A percentile compares a stretch with the other conserved stretches of the same genome.
Evolutionary conservation across 1,284 basidiomycete species (phyloP).

Genomic region (Cystobasidium sp.): DNA sequence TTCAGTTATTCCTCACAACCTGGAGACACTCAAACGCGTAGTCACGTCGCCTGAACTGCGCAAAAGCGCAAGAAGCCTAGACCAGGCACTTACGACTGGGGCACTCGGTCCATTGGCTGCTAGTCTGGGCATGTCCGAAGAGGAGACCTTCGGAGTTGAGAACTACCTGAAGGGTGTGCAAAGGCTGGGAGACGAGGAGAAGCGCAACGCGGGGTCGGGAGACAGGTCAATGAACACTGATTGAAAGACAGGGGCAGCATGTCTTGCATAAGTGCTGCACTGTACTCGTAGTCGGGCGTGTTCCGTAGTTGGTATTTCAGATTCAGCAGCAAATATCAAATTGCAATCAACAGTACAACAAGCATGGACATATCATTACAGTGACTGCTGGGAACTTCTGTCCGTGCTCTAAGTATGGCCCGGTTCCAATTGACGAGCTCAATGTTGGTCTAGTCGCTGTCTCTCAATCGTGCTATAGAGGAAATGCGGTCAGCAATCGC

Average conservation of each 20-base stretch:
- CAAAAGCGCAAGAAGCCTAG: slow-evolving; percentile 44
- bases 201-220: slow-evolving; percentile 9
- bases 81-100: slow-evolving; percentile 52
- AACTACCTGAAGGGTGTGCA: slow-evolving; percentile 50
- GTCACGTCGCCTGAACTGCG: slow-evolving; percentile 47
- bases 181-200: slow-evolving; percentile 45
- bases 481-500: too few relatives aligned
- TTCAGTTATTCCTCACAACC: slow-evolving; percentile 33
- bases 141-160: slow-evolving; percentile 48
- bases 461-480: slow-evolving; percentile 38
- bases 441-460: slow-evolving; percentile 43
- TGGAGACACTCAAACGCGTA: slow-evolving; percentile 44
- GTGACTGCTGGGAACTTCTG: background rate
- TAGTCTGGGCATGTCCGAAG: slow-evolving; percentile 46
- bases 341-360: too few relatives aligned
- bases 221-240: slow-evolving; percentile 40
- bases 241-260: background rate
- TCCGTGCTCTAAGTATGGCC: background rate
- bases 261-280: background rate
- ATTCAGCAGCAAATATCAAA: too few relatives aligned
- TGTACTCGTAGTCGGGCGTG: background rate
- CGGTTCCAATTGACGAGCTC: too few relatives aligned
- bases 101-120: slow-evolving; percentile 50
- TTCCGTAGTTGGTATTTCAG: too few relatives aligned
- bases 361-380: too few relatives aligned